Percentiles rank a stretch among this genome's conserved stretches.
Evolutionary conservation across 305 asterid genomes (phyloP).

Genomic region (Solanum hybrid): DNA sequence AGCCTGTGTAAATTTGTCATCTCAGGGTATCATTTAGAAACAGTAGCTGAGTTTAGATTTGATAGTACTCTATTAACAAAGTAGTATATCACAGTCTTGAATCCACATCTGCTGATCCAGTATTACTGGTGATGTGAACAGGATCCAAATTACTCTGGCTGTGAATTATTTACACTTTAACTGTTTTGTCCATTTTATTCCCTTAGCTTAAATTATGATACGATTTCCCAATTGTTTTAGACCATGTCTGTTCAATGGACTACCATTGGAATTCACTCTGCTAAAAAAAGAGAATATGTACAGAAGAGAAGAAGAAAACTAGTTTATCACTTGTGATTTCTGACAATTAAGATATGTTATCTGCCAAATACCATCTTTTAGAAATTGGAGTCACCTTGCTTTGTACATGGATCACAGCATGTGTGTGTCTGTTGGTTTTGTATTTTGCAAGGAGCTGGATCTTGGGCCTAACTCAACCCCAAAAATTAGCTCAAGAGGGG

Average conservation of each 20-base stretch:
- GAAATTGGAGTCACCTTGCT: not conserved
- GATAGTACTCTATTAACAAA: not conserved
- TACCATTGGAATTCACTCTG: not conserved
- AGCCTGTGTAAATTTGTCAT: not conserved
- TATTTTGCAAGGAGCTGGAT: not conserved
- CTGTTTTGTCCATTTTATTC: not conserved
- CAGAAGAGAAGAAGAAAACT: not conserved
- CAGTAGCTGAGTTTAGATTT: not conserved
- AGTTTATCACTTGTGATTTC: not conserved
- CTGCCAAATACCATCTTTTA: not conserved
- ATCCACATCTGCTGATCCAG: not conserved
- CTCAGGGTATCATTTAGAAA: not conserved
- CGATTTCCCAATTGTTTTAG: not conserved
- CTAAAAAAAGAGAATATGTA: not conserved
- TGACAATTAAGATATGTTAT: not conserved
- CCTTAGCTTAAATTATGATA: not conserved
- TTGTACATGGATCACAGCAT: not conserved
- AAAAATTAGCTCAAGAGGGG: not conserved
- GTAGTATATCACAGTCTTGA: not conserved
- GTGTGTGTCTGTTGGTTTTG: not conserved
- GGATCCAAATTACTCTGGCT: not conserved
- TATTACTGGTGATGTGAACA: not conserved
- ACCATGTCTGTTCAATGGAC: not conserved
- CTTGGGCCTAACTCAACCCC: not conserved
- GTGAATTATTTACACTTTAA: not conserved